Percentiles rank a stretch among this genome's conserved stretches.
These are phyloP conservation scores for Penicilliopsis zonata DNA, from an alignment of 495 filamentous ascomycete species.

Conservation along the genomic window DNA sequence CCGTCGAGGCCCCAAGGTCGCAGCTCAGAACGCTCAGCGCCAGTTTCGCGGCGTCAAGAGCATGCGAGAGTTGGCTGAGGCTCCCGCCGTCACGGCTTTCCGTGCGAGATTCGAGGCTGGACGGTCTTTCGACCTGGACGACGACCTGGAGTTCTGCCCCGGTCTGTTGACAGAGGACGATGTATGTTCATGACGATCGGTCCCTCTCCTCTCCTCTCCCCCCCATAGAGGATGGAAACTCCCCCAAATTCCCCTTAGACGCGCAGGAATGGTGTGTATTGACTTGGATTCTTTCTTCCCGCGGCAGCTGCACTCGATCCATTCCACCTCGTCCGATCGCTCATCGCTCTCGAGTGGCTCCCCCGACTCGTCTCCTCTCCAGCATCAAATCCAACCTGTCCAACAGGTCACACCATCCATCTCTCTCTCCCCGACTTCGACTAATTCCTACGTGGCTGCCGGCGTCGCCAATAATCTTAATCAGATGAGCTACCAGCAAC, in stretches of 20 bases:
- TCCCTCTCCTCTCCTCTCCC: too few relatives aligned
- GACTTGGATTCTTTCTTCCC: not conserved
- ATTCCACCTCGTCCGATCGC: slow-evolving; percentile 80
- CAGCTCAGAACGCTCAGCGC: slow-evolving; percentile 70
- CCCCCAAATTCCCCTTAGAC: slow-evolving; percentile 5
- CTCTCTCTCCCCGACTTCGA: slow-evolving; percentile 60
- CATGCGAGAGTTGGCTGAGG: slow-evolving; percentile 81
- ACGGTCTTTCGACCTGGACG: slow-evolving; percentile 91
- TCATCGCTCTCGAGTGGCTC: slow-evolving; percentile 92
- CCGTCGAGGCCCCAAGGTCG: slow-evolving; percentile 73
- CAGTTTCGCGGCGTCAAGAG: slow-evolving; percentile 73
- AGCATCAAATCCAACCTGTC: slow-evolving; percentile 63
- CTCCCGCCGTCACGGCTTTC: slow-evolving; percentile 59
- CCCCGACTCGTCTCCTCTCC: slow-evolving; percentile 79
- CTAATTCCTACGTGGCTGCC: slow-evolving; percentile 55
- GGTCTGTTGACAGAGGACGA: slow-evolving; percentile 89
- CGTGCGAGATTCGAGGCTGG: slow-evolving; percentile 81
- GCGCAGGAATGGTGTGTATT: not conserved
- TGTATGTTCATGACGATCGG: slow-evolving; percentile 70
- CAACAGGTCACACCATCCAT: slow-evolving; percentile 68
- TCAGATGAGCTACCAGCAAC: slow-evolving; percentile 74
- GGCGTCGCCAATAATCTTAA: slow-evolving; percentile 36
- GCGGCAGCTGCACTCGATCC: slow-evolving; percentile 69
- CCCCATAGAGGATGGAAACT: too few relatives aligned
- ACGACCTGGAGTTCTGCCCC: slow-evolving; percentile 95